phyloP scores from a whole-genome alignment of 2,329 filamentous ascomycete species.

The Trichoderma lentiforme region DNA sequence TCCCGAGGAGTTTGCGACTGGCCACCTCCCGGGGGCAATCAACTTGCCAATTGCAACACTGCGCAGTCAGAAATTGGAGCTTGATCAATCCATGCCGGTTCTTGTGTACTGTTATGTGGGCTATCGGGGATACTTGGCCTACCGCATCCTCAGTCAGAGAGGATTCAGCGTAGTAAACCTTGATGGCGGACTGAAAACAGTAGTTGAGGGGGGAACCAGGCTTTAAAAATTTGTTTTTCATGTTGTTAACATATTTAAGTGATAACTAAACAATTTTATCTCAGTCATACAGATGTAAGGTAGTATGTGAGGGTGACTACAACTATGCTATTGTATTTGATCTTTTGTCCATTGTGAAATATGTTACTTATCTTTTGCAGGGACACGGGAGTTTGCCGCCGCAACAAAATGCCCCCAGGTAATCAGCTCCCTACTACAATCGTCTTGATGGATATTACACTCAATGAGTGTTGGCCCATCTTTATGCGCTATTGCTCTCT shows the following conservation, averaged over 20 bases:
- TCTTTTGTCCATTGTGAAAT: background rate
- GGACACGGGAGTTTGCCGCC: background rate
- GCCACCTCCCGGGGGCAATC: background rate
- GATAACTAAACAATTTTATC: background rate
- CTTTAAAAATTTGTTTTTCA: background rate
- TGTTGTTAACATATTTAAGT: background rate
- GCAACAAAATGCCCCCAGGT: background rate
- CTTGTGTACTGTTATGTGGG: background rate
- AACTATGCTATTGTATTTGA: background rate
- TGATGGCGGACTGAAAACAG: background rate
- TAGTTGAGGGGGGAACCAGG: background rate
- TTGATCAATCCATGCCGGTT: background rate
- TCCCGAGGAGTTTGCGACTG: background rate
- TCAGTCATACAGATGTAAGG: background rate
- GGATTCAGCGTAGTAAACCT: background rate
- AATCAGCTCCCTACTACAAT: background rate
- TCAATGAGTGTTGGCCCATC: background rate
- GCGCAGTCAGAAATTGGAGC: background rate
- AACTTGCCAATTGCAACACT: background rate
- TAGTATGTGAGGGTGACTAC: background rate
- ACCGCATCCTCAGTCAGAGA: background rate
- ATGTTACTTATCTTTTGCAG: background rate
- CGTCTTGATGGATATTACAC: background rate
- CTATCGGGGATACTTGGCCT: background rate
- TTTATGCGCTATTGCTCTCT: background rate